Evolutionary conservation across 2,329 filamentous ascomycete genomes (phyloP).

Genomic region (Sordariomycetes sp.): DNA sequence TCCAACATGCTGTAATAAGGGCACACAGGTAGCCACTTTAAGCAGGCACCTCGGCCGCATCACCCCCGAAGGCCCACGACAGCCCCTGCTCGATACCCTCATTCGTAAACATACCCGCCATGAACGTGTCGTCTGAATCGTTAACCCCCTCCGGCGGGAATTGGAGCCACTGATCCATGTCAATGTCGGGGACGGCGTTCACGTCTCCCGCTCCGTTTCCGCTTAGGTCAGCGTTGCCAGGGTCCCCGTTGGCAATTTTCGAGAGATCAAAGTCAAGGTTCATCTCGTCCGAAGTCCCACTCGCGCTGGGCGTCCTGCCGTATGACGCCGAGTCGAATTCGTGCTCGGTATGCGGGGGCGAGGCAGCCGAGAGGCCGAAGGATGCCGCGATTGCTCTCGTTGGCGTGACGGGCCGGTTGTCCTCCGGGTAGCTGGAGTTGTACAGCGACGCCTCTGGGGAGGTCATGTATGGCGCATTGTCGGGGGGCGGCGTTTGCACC

Average conservation of each 20-base stretch:
- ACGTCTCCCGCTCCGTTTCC: conserved; percentile 31
- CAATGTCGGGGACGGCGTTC: conserved; percentile 45
- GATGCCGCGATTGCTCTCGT: not conserved
- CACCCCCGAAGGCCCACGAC: not conserved
- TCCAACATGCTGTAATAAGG: not conserved
- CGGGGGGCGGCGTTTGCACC: conserved; percentile 42
- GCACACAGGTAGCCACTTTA: not conserved
- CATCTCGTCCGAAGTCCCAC: conserved; percentile 29
- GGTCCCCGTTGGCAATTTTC: conserved; percentile 11
- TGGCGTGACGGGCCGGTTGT: not conserved
- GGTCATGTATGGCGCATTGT: conserved; percentile 33
- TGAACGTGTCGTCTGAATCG: conserved; percentile 24
- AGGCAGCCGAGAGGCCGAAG: conserved; percentile 10
- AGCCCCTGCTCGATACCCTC: conserved; percentile 4
- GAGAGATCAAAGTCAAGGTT: conserved; percentile 35
- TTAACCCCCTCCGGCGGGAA: conserved; percentile 40
- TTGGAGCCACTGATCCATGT: conserved; percentile 49
- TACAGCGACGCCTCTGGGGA: conserved; percentile 25
- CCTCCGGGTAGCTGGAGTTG: conserved; percentile 13
- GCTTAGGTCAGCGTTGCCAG: not conserved
- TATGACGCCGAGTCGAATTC: conserved; percentile 26
- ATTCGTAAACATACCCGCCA: conserved; percentile 19
- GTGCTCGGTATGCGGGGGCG: conserved; percentile 31
- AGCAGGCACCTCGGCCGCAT: not conserved
- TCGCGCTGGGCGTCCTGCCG: conserved; percentile 32